Evolutionary conservation across 805 yeast genomes (phyloP).

Genomic region (Cyberlindnera mycetangii): DNA sequence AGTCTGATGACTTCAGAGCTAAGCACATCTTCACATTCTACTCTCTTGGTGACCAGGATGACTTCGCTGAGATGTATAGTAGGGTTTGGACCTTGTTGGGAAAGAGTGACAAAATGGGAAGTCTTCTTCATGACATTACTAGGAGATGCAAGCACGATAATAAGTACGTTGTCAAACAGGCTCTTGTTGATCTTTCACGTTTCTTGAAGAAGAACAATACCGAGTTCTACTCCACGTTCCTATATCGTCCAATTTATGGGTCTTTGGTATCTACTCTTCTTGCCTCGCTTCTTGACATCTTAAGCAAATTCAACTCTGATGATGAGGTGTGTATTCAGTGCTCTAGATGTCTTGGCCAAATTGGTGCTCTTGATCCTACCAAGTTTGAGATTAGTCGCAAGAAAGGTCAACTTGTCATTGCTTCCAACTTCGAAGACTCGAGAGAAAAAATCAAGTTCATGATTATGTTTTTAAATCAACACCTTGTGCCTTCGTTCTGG

Average conservation of each 20-base stretch:
- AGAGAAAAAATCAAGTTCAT: slow-evolving; percentile 66
- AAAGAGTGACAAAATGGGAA: slow-evolving; percentile 32
- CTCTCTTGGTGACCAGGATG: slow-evolving; percentile 46
- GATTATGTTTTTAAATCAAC: slow-evolving; percentile 58
- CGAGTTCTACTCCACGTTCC: slow-evolving; percentile 44
- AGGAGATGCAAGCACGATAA: slow-evolving; percentile 60
- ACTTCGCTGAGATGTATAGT: slow-evolving; percentile 33
- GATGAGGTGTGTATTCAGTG: slow-evolving; percentile 53
- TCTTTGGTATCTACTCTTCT: slow-evolving; percentile 43
- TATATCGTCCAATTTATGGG: slow-evolving; percentile 33
- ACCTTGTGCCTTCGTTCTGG: slow-evolving; percentile 82
- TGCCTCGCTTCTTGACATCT: slow-evolving; percentile 51
- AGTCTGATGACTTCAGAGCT: slow-evolving; percentile 31
- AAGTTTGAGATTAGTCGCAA: slow-evolving; percentile 43
- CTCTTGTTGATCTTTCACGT: slow-evolving; percentile 57
- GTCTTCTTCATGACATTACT: slow-evolving; percentile 49
- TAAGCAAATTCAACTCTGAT: slow-evolving; percentile 52
- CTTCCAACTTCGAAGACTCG: slow-evolving; percentile 60
- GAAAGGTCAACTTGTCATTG: slow-evolving; percentile 44
- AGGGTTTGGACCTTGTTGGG: slow-evolving; percentile 28
- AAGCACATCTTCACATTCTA: slow-evolving; percentile 51
- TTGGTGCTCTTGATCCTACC: slow-evolving; percentile 75
- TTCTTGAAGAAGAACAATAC: slow-evolving; percentile 51
- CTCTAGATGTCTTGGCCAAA: slow-evolving; percentile 65
- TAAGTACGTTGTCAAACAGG: slow-evolving; percentile 69